Evolutionary conservation across 2,329 filamentous ascomycete genomes (phyloP), one percentile per base, ranked within the genome.

Genomic region (Alternaria viburni): DNA sequence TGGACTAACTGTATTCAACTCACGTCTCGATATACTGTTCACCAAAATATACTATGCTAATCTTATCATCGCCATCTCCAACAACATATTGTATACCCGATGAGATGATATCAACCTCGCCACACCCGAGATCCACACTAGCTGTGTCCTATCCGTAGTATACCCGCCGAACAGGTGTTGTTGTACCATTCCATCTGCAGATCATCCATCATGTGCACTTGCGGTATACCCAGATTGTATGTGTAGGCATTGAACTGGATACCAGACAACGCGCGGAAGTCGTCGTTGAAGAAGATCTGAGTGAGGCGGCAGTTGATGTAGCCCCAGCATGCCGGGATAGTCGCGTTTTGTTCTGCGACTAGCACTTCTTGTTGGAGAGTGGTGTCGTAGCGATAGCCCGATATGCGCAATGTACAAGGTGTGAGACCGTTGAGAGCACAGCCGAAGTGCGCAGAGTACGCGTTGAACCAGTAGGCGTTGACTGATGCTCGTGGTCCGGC

Each of bases 401-500:
- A 83, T 55, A 85, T 80, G 59, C 80, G 81, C 65, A 86, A 71
- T 25, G 73, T 74, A 71, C 82, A 83, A n/a, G 77, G 63, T 19
- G 74, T 71, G 23, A 78, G 65, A 23, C 80, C 77, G 57, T 69
- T 76, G 41, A 83, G 81, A 47, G 83, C 81, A 67, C 85, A 86
- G 10, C 82, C 84, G 54, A 86, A 80, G 66, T 78, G 83, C 2
- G 78, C 83, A 44, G 78, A 81, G 61, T 79, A 78, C 3, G 83
- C 82, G 68, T 85, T 79, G 77, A 87, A 86, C 81, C 83, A 86
- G 77, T 83, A 86, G 10, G 81, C 80, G 11, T 79, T 70, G 54
- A 82, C 76, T 26, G 73, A 74, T 11, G 80, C 79, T 12, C 80
- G 81, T 26, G 79, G 78, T 3, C 84, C 83, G 10, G 82, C 82